Evolutionary conservation across 1,284 basidiomycete genomes (phyloP), one percentile per base, ranked within the genome.

Genomic region (Phylloboletellus chloephorus): DNA sequence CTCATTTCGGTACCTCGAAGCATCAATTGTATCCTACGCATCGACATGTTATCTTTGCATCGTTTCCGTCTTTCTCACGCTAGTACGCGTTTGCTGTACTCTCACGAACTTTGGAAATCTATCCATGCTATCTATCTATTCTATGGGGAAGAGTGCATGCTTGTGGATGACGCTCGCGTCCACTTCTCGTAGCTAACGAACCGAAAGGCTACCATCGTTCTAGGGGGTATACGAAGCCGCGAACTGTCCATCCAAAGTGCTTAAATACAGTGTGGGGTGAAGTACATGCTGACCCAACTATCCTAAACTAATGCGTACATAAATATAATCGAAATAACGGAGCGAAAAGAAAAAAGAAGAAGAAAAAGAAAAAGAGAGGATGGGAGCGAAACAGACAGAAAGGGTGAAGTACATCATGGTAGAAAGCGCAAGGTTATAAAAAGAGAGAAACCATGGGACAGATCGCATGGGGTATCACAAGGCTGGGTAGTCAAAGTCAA

Each of bases 381-480:
- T 5, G 12, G 1, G 19, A 37, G 39, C 31, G 17, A 34, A 25
- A 4, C 2, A 23, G 16, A 24, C 7, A 17, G 20, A 28, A 22
- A 22, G 28, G 5, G 8, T 4, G 10, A 20, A 28, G 28, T 30
- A 16, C 28, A 30, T 17, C 28, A 30, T 30, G 7, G 17, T 15
- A 30, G 17, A 16, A 30, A 30, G 28, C 15, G 28, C 15, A 17
- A 13, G 23, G 20, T 24, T 34, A 41, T 46, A 31, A 43, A 39
- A 43, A 48, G 34, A 40, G 41, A 19, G 39, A 32, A 40, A 40
- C 39, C 39, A 53, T 45, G 44, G 35, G 17, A 42, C 28, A 32
- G 21, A 20, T 46, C 39, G 13, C 33, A 46, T 41, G 40, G 54
- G 54, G 54, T 56, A 56, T 56, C 54, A 37, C 49, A 13, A 39